Evolutionary conservation across 73 alveolate genomes (phyloP).

Genomic region (Tetrahymena elliotti): DNA sequence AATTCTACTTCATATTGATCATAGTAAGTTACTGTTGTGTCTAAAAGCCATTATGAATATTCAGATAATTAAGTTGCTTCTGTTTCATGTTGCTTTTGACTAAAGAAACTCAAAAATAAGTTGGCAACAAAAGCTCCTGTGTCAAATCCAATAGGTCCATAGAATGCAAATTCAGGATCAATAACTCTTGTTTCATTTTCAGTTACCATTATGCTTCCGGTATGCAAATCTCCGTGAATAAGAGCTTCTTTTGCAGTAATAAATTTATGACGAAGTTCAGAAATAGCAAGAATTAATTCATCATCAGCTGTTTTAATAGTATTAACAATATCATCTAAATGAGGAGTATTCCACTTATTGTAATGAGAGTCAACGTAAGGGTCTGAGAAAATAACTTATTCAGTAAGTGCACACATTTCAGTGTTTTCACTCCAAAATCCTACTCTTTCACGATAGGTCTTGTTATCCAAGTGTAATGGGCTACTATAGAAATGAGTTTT

Average conservation of each 20-base stretch:
- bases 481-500: background rate
- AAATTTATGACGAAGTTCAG: background rate
- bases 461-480: background rate
- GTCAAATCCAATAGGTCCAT: background rate
- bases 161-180: conserved; percentile 7
- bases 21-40: background rate
- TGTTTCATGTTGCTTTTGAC: background rate
- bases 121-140: background rate
- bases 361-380: background rate
- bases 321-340: background rate
- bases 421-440: background rate
- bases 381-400: background rate
- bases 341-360: background rate
- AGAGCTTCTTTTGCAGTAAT: background rate
- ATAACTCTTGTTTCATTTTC: background rate
- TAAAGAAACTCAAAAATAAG: background rate
- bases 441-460: background rate
- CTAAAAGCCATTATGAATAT: background rate
- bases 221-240: conserved; percentile 1
- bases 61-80: background rate
- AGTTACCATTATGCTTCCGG: background rate
- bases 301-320: background rate
- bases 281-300: background rate
- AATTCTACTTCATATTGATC: background rate
- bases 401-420: background rate